Evolutionary conservation across 768 basidiomycete species (phyloP).

Genomic region (Suillus subaureus): DNA sequence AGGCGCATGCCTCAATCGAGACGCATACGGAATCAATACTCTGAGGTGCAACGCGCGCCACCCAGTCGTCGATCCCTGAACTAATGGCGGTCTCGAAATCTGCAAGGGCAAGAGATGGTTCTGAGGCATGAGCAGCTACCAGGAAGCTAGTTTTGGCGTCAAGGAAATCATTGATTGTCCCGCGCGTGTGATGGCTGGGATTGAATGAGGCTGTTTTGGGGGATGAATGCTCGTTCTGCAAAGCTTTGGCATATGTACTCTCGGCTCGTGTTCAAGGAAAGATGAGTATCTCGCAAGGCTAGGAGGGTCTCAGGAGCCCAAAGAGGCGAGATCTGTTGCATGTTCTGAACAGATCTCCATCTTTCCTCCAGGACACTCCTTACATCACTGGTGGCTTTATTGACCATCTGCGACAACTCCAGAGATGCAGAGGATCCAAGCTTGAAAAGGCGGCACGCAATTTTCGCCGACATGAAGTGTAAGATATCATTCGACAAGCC

Average conservation of each 20-base stretch:
- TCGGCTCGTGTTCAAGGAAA: conserved; percentile 35
- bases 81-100: conserved; percentile 41
- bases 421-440: conserved; percentile 24
- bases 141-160: conserved; percentile 16
- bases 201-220: background rate
- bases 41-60: conserved; percentile 15
- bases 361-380: conserved; percentile 30
- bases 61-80: conserved; percentile 38
- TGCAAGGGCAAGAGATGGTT: conserved; percentile 25
- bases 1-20: conserved; percentile 25
- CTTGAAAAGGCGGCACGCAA: conserved; percentile 40
- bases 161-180: conserved; percentile 22
- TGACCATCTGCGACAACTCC: conserved; percentile 17
- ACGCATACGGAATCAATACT: conserved; percentile 17
- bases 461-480: conserved; percentile 39
- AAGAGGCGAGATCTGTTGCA: conserved; percentile 25
- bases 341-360: conserved; percentile 37
- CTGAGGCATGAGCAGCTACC: conserved; percentile 8
- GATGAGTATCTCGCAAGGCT: conserved; percentile 30
- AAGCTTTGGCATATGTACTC: conserved; percentile 29
- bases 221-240: conserved; percentile 1
- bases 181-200: conserved; percentile 11
- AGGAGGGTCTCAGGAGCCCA: conserved; percentile 36
- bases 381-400: conserved; percentile 18
- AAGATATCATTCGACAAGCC: conserved; percentile 36